Evolutionary conservation across 2,329 filamentous ascomycete genomes (phyloP).

Genomic region (Graphilbum sp.): DNA sequence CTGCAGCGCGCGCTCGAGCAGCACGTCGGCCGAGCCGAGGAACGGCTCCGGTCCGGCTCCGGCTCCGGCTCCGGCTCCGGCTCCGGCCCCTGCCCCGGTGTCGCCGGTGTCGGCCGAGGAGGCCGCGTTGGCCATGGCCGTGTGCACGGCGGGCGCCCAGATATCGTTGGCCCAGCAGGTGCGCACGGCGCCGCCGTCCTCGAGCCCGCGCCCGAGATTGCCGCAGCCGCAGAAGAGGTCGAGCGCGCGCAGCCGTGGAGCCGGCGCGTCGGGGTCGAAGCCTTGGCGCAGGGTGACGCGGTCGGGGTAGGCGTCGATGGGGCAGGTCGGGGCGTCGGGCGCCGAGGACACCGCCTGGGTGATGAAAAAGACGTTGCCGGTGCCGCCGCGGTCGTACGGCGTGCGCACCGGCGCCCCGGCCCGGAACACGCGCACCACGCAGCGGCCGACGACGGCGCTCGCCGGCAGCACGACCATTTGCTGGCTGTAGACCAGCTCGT

Average conservation of each 20-base stretch:
- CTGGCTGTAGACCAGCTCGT: constrained; percentile 43
- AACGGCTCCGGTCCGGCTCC: constrained; percentile 31
- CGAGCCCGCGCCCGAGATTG: constrained; percentile 59
- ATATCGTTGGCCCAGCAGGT: constrained; percentile 57
- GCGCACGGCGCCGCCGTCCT: constrained; percentile 50
- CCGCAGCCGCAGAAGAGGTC: constrained; percentile 68
- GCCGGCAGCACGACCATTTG: constrained; percentile 20
- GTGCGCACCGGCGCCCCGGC: constrained; percentile 29
- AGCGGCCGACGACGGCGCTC: constrained; percentile 33
- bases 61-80: too few species aligned
- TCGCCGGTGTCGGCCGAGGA: too few species aligned
- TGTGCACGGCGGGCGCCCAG: constrained; percentile 46
- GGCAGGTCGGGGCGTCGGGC: neutral
- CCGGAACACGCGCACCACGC: constrained; percentile 40
- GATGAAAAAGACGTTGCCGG: constrained; percentile 50
- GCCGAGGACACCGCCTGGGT: constrained; percentile 18
- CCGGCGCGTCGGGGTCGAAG: constrained; percentile 25
- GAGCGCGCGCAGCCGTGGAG: constrained; percentile 36
- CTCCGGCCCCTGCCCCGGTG: constrained; percentile 18
- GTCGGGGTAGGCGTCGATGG: neutral
- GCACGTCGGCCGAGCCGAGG: constrained; percentile 56
- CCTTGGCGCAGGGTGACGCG: constrained; percentile 30
- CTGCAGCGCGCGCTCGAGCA: constrained; percentile 37
- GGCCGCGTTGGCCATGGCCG: constrained; percentile 63
- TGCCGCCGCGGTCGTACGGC: constrained; percentile 50